phyloP scores from a whole-genome alignment of 2,329 filamentous ascomycete genomes.

The Cytospora piceae region DNA sequence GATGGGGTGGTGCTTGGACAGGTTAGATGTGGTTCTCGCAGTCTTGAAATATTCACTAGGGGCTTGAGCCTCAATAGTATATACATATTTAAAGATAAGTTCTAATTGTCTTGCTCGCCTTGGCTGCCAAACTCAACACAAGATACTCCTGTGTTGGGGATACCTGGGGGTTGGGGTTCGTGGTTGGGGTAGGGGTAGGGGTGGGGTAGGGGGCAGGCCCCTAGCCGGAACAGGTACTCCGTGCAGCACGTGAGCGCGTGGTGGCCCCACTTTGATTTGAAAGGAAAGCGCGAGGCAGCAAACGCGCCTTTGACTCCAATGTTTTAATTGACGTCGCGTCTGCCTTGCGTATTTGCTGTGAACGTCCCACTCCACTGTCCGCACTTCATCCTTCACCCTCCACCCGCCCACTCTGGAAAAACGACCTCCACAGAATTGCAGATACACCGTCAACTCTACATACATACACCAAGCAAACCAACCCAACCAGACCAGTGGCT shows the following conservation, averaged over 20 bases:
- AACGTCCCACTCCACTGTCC: background rate
- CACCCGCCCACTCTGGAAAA: background rate
- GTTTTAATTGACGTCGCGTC: conserved; percentile 14
- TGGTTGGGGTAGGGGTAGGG: no score
- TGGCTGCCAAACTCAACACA: background rate
- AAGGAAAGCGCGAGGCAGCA: conserved; percentile 4
- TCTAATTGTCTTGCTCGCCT: background rate
- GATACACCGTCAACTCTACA: background rate
- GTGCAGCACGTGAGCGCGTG: conserved; percentile 16
- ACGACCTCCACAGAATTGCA: background rate
- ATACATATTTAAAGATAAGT: background rate
- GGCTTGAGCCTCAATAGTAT: background rate
- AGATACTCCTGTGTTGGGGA: background rate
- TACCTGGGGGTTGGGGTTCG: no score
- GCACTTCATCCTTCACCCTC: background rate
- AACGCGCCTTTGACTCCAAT: conserved; percentile 11
- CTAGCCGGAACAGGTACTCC: background rate
- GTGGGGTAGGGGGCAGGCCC: no score
- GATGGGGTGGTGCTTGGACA: background rate
- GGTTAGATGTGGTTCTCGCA: background rate
- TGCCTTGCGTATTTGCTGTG: conserved; percentile 1
- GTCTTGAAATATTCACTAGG: background rate
- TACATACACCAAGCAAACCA: background rate
- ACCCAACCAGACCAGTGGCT: background rate
- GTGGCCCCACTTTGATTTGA: background rate